Percentiles rank a stretch among this genome's conserved stretches.
Evolutionary conservation across 352 stramenopile species (phyloP).

Genomic region (Thraustotheca clavata): DNA sequence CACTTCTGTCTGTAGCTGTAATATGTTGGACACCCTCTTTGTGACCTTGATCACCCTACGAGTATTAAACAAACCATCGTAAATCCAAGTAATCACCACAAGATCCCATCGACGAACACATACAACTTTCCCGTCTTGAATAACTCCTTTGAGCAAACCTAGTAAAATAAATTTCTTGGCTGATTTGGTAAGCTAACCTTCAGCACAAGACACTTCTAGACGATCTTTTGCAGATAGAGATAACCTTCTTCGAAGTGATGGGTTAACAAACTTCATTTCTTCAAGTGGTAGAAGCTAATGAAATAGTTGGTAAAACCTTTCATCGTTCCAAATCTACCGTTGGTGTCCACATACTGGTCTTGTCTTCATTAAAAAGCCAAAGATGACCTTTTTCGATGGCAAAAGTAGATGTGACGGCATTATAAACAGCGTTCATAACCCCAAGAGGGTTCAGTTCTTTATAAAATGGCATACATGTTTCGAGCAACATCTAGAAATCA

Average conservation of each 20-base stretch:
- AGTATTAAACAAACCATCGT: not conserved
- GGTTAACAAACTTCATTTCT: constrained; percentile 31
- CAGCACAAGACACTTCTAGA: constrained; percentile 10
- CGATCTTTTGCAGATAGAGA: constrained; percentile 1
- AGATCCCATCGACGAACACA: constrained; percentile 13
- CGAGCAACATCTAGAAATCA: constrained; percentile 43
- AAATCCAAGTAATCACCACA: not conserved
- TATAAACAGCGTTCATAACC: constrained; percentile 76
- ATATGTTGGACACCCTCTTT: constrained; percentile 15
- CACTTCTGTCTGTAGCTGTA: constrained; percentile 28
- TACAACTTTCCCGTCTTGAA: constrained; percentile 11
- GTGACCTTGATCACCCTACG: not conserved
- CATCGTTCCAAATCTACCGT: constrained; percentile 29
- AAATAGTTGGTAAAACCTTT: not conserved
- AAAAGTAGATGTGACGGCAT: constrained; percentile 58
- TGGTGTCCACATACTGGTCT: constrained; percentile 56
- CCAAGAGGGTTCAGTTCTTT: constrained; percentile 72
- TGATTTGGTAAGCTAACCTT: constrained; percentile 6
- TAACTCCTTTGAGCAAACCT: constrained; percentile 17
- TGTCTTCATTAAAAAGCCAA: constrained; percentile 47
- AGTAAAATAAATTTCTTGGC: not conserved
- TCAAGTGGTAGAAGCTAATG: constrained; percentile 26
- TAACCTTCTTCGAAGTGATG: constrained; percentile 16
- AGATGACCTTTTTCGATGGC: constrained; percentile 50
- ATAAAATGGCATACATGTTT: constrained; percentile 71